Percentiles rank a stretch among this genome's conserved stretches.
These are phyloP conservation scores for Clavispora santaluciae DNA, from an alignment of 805 yeast species.

Conservation along the genomic window DNA sequence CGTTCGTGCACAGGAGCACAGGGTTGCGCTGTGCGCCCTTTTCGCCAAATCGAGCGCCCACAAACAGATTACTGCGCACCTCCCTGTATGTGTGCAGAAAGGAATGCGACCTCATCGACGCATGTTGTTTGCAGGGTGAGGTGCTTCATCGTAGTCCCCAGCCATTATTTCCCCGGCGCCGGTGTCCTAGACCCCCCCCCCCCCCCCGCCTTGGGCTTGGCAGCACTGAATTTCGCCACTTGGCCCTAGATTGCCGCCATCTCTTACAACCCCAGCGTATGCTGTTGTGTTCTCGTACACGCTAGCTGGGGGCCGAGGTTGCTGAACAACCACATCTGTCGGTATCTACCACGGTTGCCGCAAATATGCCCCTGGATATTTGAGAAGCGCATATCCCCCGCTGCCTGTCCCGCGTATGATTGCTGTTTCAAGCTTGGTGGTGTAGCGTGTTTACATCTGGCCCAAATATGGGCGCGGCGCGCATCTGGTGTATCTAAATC, in stretches of 20 bases:
- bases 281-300: no score
- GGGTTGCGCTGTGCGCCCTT: background rate
- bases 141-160: background rate
- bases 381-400: no score
- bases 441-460: background rate
- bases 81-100: background rate
- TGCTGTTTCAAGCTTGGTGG: background rate
- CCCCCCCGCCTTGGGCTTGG: background rate
- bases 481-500: background rate
- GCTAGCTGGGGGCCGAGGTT: no score
- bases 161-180: background rate
- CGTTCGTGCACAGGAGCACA: background rate
- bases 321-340: no score
- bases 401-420: background rate
- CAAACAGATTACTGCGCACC: background rate
- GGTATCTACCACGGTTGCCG: no score
- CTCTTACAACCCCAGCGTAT: no score
- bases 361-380: no score
- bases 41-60: background rate
- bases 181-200: no score
- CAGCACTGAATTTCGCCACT: no score
- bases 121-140: background rate
- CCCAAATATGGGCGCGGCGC: conserved; percentile 1
- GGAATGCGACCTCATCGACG: background rate
- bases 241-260: no score